Percentiles rank a stretch among this genome's conserved stretches.
Evolutionary conservation across 2,329 filamentous ascomycete genomes (phyloP).

Genomic region (Penicillium sp.): DNA sequence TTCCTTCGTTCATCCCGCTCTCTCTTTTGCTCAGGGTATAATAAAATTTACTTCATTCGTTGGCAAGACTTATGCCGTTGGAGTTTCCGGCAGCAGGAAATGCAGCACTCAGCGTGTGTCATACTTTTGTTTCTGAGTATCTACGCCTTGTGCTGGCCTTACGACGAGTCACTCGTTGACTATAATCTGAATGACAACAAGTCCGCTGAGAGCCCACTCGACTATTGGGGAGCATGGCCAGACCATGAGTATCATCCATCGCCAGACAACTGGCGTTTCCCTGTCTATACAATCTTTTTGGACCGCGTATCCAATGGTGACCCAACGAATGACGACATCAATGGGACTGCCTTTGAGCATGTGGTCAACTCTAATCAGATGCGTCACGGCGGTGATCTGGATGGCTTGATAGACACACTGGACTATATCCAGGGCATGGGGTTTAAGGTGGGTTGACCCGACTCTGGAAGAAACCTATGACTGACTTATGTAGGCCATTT

Average conservation of each 20-base stretch:
- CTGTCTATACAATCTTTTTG: conserved; percentile 61
- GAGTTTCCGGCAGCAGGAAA: neutral
- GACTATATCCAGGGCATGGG: conserved; percentile 63
- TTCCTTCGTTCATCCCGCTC: neutral
- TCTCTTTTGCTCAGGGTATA: neutral
- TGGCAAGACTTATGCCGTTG: neutral
- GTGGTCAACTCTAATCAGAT: conserved; percentile 58
- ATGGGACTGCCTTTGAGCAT: conserved; percentile 58
- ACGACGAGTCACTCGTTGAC: neutral
- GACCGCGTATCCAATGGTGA: conserved; percentile 63
- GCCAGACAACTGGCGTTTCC: conserved; percentile 60
- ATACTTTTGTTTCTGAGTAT: neutral
- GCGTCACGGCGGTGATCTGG: conserved; percentile 58
- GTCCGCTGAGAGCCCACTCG: conserved; percentile 50
- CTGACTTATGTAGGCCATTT: conserved; percentile 46
- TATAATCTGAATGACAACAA: conserved; percentile 57
- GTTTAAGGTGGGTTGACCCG: conserved; percentile 47
- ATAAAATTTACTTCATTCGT: neutral
- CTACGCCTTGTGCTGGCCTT: neutral
- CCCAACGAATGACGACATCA: conserved; percentile 58
- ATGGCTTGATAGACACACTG: conserved; percentile 55
- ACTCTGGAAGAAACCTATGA: neutral
- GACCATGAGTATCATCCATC: conserved; percentile 50
- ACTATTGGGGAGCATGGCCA: conserved; percentile 55
- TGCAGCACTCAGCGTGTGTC: neutral